Conservation (phyloP, 2,329 filamentous ascomycete genomes). For the Curvularia eragrostidis region DNA sequence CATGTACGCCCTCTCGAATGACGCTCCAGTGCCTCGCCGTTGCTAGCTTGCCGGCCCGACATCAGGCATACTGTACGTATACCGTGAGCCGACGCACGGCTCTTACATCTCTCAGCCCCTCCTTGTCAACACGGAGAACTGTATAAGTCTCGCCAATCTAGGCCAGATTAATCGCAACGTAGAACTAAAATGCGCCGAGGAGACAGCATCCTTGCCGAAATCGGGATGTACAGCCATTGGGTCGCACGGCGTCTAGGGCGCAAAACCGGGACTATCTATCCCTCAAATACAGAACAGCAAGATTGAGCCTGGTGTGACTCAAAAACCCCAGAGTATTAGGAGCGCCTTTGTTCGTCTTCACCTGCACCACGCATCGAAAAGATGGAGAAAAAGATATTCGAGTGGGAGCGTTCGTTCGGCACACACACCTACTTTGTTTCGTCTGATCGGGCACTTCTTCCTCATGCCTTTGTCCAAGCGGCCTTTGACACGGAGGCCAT, state of each 20-base stretch:
- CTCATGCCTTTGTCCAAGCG: conserved; percentile 39
- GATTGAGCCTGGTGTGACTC: conserved; percentile 4
- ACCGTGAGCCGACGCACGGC: neutral
- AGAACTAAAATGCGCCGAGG: neutral
- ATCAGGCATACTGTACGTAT: neutral
- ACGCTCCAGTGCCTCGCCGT: neutral
- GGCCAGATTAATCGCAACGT: neutral
- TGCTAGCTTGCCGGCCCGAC: neutral
- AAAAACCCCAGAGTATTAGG: neutral
- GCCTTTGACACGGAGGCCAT: conserved; percentile 37
- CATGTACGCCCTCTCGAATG: no score
- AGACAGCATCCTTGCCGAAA: neutral
- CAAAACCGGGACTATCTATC: conserved; percentile 1
- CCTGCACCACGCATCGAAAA: neutral
- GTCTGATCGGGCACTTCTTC: conserved; percentile 34
- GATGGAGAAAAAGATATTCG: conserved; percentile 29
- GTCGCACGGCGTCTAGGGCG: conserved; percentile 9
- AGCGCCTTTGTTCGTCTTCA: neutral
- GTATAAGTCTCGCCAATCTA: neutral
- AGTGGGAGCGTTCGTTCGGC: conserved; percentile 34
- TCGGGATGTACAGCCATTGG: neutral
- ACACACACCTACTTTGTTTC: conserved; percentile 38
- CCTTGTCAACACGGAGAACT: neutral
- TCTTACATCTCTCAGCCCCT: no score
- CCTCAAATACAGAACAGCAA: neutral